phyloP scores from a whole-genome alignment of 495 filamentous ascomycete species.

The Entonaema liquescens region DNA sequence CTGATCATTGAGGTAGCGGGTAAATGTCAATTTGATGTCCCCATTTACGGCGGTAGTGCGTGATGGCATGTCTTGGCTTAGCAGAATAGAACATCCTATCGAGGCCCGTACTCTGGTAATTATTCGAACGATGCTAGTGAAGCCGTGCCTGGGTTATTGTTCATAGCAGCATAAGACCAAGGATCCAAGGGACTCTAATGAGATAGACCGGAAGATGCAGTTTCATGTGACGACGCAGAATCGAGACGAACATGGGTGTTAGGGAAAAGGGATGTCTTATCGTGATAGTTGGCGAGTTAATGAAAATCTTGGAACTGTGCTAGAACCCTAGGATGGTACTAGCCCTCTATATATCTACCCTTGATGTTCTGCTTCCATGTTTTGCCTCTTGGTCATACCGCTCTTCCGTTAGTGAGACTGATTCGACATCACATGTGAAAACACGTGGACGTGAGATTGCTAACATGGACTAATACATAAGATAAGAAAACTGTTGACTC shows the following conservation, averaged over 20 bases:
- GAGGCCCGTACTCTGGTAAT: conserved; percentile 21
- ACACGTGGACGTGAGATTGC: background rate
- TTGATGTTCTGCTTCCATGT: conserved; percentile 12
- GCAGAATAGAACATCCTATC: conserved; percentile 26
- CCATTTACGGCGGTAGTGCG: conserved; percentile 20
- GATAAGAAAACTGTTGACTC: no score
- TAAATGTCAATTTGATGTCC: conserved; percentile 25
- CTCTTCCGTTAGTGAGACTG: background rate
- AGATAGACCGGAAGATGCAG: conserved; percentile 19
- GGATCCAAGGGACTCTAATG: conserved; percentile 4
- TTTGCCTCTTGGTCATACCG: no score
- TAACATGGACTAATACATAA: background rate
- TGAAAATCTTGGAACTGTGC: conserved; percentile 24
- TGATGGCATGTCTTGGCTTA: conserved; percentile 34
- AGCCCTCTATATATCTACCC: conserved; percentile 1
- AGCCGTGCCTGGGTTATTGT: conserved; percentile 23
- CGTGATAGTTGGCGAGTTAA: conserved; percentile 32
- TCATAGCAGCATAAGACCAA: conserved; percentile 6
- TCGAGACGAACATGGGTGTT: conserved; percentile 13
- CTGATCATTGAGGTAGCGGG: conserved; percentile 19
- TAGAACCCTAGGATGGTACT: conserved; percentile 15
- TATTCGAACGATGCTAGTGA: conserved; percentile 13
- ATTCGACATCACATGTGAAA: background rate
- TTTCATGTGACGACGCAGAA: conserved; percentile 14
- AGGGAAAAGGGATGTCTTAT: conserved; percentile 11